phyloP scores from a whole-genome alignment of 257 asterid genomes.

The Parsonsia alboflavescens region DNA sequence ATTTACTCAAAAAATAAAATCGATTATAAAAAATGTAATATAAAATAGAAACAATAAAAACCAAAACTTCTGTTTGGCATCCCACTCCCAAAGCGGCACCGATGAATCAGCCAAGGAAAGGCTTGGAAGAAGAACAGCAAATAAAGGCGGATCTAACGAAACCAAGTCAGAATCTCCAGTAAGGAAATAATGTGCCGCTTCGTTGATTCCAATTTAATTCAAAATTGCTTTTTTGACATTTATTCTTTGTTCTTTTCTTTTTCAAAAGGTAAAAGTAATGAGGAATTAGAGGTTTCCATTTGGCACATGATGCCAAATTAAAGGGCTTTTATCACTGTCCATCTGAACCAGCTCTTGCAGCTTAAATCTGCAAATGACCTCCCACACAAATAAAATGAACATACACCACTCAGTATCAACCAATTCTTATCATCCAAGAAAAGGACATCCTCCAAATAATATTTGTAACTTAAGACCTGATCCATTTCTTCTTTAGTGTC shows the following conservation, averaged over 20 bases:
- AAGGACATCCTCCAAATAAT: not conserved
- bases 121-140: not conserved
- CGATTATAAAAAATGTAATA: too few relatives aligned
- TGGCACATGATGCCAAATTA: not conserved
- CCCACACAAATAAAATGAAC: constrained; percentile 7
- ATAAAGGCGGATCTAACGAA: not conserved
- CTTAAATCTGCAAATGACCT: not conserved
- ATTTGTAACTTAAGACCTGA: not conserved
- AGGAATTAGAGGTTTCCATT: not conserved
- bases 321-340: not conserved
- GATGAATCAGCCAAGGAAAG: not conserved
- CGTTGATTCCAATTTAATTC: not conserved
- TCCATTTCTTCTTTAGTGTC: constrained; percentile 26
- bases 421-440: constrained; percentile 2
- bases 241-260: not conserved
- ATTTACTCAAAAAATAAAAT: too few relatives aligned
- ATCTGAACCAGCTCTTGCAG: not conserved
- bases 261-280: not conserved
- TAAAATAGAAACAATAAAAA: too few relatives aligned
- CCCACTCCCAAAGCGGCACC: too few relatives aligned
- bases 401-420: not conserved
- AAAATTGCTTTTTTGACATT: not conserved
- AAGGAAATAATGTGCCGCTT: not conserved
- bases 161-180: not conserved
- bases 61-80: too few relatives aligned